phyloP scores from a whole-genome alignment of 371 early-diverging fungal genomes.

The Mortierella sp. region DNA sequence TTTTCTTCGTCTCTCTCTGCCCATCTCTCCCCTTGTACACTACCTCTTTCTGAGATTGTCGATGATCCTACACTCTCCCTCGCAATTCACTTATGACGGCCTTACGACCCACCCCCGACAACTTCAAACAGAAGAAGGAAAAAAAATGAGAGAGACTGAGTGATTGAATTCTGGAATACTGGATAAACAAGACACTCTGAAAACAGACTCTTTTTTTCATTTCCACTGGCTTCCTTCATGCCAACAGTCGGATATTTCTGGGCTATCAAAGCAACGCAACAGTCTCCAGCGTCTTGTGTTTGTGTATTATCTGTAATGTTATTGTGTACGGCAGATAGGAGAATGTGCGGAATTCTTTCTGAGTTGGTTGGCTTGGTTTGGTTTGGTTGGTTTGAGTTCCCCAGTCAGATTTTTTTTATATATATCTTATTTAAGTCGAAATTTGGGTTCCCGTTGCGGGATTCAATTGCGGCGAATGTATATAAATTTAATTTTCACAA shows the following conservation, averaged over 20 bases:
- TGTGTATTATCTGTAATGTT: background rate
- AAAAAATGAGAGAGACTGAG: too few relatives aligned
- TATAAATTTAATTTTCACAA: slow-evolving; percentile 7
- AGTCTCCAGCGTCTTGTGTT: background rate
- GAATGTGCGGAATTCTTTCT: slow-evolving; percentile 1
- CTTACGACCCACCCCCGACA: too few relatives aligned
- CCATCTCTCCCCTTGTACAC: too few relatives aligned
- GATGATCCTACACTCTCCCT: too few relatives aligned
- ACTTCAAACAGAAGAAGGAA: too few relatives aligned
- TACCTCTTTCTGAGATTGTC: too few relatives aligned
- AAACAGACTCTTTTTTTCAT: background rate
- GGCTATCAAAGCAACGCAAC: background rate
- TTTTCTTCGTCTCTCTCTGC: too few relatives aligned
- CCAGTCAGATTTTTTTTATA: slow-evolving; percentile 19
- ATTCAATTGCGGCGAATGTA: slow-evolving; percentile 13
- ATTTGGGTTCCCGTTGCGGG: slow-evolving; percentile 8
- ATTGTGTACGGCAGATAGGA: background rate
- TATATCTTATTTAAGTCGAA: background rate
- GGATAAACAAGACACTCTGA: too few relatives aligned
- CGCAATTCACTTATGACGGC: too few relatives aligned
- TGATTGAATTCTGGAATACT: too few relatives aligned
- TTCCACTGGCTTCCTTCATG: background rate
- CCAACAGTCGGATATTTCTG: background rate
- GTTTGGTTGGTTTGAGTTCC: background rate
- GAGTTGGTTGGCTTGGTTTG: background rate